These are phyloP conservation scores for Aureococcus anophagefferens DNA, from an alignment of 108 stramenopile genomes.

Conservation along the genomic window DNA sequence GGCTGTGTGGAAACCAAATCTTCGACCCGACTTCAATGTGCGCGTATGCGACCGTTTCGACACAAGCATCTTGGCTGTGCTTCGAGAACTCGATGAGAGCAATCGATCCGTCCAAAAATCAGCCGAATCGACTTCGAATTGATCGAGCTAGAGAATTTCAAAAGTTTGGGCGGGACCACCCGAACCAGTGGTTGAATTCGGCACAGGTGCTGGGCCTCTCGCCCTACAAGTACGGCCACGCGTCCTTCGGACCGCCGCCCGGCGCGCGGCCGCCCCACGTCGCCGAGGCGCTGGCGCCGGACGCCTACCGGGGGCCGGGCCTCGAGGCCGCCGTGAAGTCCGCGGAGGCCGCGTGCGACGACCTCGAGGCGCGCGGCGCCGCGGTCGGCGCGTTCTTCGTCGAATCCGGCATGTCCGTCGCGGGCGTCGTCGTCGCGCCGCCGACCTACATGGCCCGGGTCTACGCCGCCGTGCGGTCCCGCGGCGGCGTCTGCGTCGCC, in stretches of 20 bases:
- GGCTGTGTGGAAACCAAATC: no score
- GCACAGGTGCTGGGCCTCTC: no score
- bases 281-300: conserved; percentile 69
- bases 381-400: conserved; percentile 67
- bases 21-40: no score
- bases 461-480: conserved; percentile 59
- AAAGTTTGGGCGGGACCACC: no score
- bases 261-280: conserved; percentile 27
- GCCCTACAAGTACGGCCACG: conserved; percentile 72
- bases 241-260: neutral
- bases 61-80: no score
- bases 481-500: conserved; percentile 86
- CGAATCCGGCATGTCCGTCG: conserved; percentile 80
- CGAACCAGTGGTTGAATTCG: no score
- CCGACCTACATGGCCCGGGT: conserved; percentile 52
- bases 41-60: no score
- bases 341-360: conserved; percentile 55
- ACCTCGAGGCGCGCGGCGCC: conserved; percentile 22
- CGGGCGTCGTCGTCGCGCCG: conserved; percentile 78
- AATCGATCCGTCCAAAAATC: no score
- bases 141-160: no score
- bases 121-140: no score
- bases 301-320: conserved; percentile 65
- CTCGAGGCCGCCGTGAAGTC: conserved; percentile 33
- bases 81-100: no score